Evolutionary conservation across 139 green algal genomes (phyloP).

Genomic region (Chlorella vulgaris): DNA sequence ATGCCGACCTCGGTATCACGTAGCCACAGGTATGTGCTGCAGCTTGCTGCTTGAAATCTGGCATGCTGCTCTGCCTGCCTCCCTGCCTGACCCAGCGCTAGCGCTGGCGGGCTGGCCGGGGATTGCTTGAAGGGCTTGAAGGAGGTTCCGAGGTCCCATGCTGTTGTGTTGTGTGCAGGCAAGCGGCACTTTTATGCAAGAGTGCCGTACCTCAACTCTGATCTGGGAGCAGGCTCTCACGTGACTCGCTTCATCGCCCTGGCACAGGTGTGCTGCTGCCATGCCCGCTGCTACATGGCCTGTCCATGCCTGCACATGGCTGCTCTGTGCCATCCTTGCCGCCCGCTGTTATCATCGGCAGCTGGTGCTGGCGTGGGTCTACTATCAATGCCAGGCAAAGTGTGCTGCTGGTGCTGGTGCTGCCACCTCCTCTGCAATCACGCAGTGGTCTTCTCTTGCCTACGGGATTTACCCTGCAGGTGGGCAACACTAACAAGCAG

Average conservation of each 20-base stretch:
- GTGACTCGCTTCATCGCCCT: slow-evolving; percentile 91
- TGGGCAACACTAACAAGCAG: slow-evolving; percentile 65
- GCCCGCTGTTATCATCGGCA: too few species aligned
- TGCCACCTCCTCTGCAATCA: too few species aligned
- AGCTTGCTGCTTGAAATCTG: background rate
- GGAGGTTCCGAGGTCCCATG: too few species aligned
- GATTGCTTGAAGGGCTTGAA: too few species aligned
- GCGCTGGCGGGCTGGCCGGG: background rate
- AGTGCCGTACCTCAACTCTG: slow-evolving; percentile 82
- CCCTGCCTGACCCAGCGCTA: background rate
- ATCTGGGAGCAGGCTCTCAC: slow-evolving; percentile 73
- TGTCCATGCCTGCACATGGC: too few species aligned
- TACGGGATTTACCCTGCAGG: too few species aligned
- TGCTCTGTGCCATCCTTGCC: too few species aligned
- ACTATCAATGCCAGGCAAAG: too few species aligned
- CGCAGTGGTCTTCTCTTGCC: too few species aligned
- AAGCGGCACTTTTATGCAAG: slow-evolving; percentile 67
- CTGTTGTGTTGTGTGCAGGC: slow-evolving; percentile 24
- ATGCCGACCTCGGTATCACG: slow-evolving; percentile 74
- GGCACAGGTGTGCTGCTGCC: slow-evolving; percentile 52
- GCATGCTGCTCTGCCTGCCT: background rate
- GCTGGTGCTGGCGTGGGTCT: too few species aligned
- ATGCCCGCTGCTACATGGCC: too few species aligned
- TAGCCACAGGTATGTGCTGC: slow-evolving; percentile 43
- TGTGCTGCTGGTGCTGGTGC: too few species aligned